These are phyloP conservation scores for Lactarius tabidus DNA, from an alignment of 768 basidiomycete genomes.

Conservation along the genomic window DNA sequence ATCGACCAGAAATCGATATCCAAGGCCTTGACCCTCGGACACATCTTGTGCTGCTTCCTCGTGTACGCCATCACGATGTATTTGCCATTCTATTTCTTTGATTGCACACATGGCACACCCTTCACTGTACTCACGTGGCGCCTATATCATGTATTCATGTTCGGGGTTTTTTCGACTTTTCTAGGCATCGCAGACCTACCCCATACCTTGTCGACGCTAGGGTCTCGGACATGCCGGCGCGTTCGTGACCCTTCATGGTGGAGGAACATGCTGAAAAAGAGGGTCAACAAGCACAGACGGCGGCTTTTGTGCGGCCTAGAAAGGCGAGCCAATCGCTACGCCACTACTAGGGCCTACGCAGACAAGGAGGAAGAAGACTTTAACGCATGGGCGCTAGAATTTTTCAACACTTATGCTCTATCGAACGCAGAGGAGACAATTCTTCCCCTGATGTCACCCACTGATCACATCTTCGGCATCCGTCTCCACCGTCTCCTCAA, in stretches of 20 bases:
- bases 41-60: background rate
- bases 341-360: background rate
- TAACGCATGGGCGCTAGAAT: background rate
- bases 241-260: too few relatives aligned
- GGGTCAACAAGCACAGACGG: background rate
- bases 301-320: background rate
- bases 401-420: background rate
- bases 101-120: slow-evolving; percentile 4
- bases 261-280: background rate
- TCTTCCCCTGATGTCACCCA: too few relatives aligned
- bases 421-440: too few relatives aligned
- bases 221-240: too few relatives aligned
- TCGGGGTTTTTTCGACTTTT: background rate
- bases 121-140: background rate
- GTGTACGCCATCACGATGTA: background rate
- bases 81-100: background rate
- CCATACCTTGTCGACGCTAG: background rate
- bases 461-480: background rate
- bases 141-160: background rate
- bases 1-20: background rate
- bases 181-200: background rate
- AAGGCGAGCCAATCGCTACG: background rate
- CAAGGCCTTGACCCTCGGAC: background rate
- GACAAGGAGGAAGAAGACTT: background rate
- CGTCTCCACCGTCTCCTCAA: too few relatives aligned